phyloP scores from a whole-genome alignment of 2,329 filamentous ascomycete species.

The Ceratocystiopsis sp. region DNA sequence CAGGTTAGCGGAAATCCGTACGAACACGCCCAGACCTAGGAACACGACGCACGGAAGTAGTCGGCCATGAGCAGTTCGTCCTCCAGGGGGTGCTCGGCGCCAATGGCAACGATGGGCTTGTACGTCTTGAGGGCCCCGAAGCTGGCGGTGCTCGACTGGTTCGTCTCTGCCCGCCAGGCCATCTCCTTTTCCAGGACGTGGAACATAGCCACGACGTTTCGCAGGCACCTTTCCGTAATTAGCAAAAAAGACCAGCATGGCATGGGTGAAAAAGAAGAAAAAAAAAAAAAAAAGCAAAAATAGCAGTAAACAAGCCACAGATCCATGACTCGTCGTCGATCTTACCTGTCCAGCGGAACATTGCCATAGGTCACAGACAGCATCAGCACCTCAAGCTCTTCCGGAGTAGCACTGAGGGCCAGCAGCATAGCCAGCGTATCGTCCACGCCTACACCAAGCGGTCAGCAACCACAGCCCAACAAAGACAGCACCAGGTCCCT shows the following conservation, averaged over 20 bases:
- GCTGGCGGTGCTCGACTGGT: constrained; percentile 38
- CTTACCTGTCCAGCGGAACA: constrained; percentile 63
- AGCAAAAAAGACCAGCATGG: too few relatives aligned
- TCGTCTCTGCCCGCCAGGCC: constrained; percentile 58
- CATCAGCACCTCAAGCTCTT: constrained; percentile 73
- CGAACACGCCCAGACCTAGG: neutral
- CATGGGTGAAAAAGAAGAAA: too few relatives aligned
- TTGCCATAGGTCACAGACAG: constrained; percentile 91
- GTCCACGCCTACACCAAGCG: constrained; percentile 48
- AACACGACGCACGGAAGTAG: constrained; percentile 56
- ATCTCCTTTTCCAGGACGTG: constrained; percentile 82
- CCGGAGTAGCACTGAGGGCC: constrained; percentile 61
- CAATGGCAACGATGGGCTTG: constrained; percentile 75
- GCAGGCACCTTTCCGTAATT: constrained; percentile 45
- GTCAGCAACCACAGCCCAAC: too few relatives aligned
- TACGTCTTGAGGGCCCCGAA: constrained; percentile 55
- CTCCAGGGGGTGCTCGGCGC: constrained; percentile 69
- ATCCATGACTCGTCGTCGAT: too few relatives aligned
- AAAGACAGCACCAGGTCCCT: too few relatives aligned
- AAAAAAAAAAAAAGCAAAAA: neutral
- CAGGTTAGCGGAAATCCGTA: neutral
- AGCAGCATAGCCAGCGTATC: constrained; percentile 80
- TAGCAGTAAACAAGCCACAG: too few relatives aligned
- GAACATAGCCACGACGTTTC: constrained; percentile 81
- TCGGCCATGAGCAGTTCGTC: constrained; percentile 67